Percentiles rank a stretch among this genome's conserved stretches.
Conservation (phyloP, 768 basidiomycete species). For the Baorangia bicolor region DNA sequence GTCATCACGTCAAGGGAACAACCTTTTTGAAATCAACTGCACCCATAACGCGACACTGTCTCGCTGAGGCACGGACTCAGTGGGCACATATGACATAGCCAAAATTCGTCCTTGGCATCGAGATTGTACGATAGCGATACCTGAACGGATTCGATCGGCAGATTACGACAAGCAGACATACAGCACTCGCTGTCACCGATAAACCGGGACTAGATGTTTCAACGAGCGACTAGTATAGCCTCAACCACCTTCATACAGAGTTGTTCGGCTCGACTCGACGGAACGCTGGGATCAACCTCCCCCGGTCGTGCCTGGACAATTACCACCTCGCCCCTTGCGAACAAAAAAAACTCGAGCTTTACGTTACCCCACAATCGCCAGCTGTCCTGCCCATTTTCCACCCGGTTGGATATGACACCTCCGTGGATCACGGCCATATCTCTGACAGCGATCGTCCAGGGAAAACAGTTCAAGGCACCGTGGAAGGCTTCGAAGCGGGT, state of each 20-base stretch:
- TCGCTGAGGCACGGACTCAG: not conserved
- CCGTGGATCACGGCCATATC: not conserved
- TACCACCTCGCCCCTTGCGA: not conserved
- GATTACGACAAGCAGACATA: conserved; percentile 4
- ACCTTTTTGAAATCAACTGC: not conserved
- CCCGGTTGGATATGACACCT: not conserved
- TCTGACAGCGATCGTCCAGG: not conserved
- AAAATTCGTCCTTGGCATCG: conserved; percentile 5
- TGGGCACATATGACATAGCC: conserved; percentile 2
- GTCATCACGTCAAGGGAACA: conserved; percentile 1
- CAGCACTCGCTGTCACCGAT: not conserved
- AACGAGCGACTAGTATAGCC: no score
- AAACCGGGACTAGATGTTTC: not conserved
- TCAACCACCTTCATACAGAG: no score
- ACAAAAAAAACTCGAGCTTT: not conserved
- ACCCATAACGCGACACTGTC: conserved; percentile 5
- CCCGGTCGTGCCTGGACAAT: not conserved
- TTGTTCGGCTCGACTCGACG: not conserved
- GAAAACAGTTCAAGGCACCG: conserved; percentile 1
- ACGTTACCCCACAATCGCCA: conserved; percentile 3
- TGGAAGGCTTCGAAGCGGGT: not conserved
- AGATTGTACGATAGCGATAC: not conserved
- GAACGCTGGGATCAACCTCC: not conserved
- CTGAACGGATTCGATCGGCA: not conserved
- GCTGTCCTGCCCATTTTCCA: not conserved